Percentiles rank a stretch among this genome's conserved stretches.
Conservation (phyloP, 306 rosid species). For the Spatholobus suberectus region DNA sequence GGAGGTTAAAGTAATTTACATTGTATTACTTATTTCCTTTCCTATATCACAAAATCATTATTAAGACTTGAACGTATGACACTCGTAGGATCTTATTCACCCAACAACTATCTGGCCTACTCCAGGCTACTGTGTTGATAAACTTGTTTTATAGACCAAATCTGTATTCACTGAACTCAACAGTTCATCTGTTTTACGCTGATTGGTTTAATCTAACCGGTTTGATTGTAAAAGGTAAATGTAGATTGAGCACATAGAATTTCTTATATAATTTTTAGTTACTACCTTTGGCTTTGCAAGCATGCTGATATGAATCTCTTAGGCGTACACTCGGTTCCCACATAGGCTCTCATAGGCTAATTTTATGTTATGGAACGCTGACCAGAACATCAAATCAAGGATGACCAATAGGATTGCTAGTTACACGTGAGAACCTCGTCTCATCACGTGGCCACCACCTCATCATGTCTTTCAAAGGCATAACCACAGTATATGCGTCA, state of each 20-base stretch:
- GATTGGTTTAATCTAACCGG: background rate
- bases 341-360: background rate
- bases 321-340: conserved; percentile 35
- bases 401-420: background rate
- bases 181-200: background rate
- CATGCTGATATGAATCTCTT: background rate
- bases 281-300: background rate
- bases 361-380: conserved; percentile 39
- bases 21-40: too few species aligned
- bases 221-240: background rate
- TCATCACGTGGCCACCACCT: conserved; percentile 34
- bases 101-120: too few species aligned
- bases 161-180: background rate
- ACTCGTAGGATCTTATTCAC: too few species aligned
- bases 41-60: too few species aligned
- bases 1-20: too few species aligned
- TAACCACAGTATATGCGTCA: conserved; percentile 17
- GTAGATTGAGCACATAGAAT: background rate
- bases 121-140: too few species aligned
- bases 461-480: conserved; percentile 36
- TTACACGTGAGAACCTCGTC: conserved; percentile 6
- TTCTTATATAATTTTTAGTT: background rate
- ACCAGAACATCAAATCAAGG: conserved; percentile 35
- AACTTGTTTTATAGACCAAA: too few species aligned
- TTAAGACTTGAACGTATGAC: too few species aligned